Base-by-base conservation (phyloP, 2,329 filamentous ascomycete genomes). In the Diplodia corticola region DNA sequence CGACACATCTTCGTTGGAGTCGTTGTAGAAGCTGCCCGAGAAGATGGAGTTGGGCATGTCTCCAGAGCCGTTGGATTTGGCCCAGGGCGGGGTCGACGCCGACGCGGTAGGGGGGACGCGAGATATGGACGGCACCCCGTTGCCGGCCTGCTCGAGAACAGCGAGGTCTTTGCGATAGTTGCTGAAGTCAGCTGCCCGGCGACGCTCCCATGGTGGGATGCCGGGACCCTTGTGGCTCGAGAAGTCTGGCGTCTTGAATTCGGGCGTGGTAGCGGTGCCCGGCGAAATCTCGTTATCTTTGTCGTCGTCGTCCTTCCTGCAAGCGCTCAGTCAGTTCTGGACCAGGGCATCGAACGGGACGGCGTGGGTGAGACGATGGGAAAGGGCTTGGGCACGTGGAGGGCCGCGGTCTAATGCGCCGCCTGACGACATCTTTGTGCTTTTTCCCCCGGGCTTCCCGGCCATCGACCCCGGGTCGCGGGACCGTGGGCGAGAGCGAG, bases 161-260 rank as follows among this genome's bases (percentile, higher is more conserved):
- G 88, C 84, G 66, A 91, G 84, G 72, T 92, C 89, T 79, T 89
- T 89, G 73, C 89, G 87, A 75, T 91, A 89, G 75, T 90, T 89
- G 74, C 82, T 82, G 71, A 91, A 84, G 74, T 89, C 87, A 80
- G 83, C 85, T 74, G 84, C 77, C 70, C 84, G 70, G 24, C 73
- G 81, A 72, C 83, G 85, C 69, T 86, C 85, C 76, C 85, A 85
- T 69, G 80, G 76, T 69, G 85, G 81, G 70, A 80, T 60, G 60
- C 49, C 48, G 26, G 37, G 67, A 46, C 75, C 70, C 64, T 72
- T 70, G 50, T 72, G 72, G 64, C 75, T 73, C 50, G 71, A 70
- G 63, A 74, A 70, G 71, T 77, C 75, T 67, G 77, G 77, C 28
- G 75, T 75, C 37, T 74, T 76, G 74, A 76, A 50, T 71, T 67